Evolutionary conservation across 2,329 filamentous ascomycete species (phyloP).

Genomic region (Elsinoe arachidis): DNA sequence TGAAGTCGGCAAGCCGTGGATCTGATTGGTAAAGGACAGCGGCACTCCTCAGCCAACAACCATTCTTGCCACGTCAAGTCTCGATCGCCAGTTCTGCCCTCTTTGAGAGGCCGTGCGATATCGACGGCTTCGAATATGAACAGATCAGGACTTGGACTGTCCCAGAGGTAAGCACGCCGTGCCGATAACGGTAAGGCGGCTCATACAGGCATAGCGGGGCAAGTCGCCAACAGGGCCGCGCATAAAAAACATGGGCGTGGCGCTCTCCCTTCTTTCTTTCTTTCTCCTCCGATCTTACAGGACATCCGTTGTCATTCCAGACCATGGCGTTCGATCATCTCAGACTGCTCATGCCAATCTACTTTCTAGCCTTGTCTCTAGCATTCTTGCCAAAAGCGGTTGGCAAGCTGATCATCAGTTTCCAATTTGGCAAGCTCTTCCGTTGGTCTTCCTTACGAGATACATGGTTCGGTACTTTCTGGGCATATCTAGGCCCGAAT

Average conservation of each 20-base stretch:
- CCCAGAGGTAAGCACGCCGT: background rate
- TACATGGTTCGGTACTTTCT: conserved; percentile 55
- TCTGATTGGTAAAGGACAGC: too few relatives aligned
- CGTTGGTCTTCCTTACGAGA: conserved; percentile 28
- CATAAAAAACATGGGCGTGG: background rate
- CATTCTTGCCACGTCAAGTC: too few relatives aligned
- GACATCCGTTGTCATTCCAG: background rate
- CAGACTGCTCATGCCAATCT: conserved; percentile 26
- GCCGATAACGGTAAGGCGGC: background rate
- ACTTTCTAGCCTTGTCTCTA: conserved; percentile 44
- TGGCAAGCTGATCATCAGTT: conserved; percentile 27
- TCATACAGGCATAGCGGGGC: background rate
- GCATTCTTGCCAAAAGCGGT: conserved; percentile 47
- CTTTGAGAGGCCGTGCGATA: too few relatives aligned
- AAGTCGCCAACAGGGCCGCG: background rate
- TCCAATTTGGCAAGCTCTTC: conserved; percentile 22
- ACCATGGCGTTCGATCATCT: conserved; percentile 14
- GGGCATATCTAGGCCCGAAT: conserved; percentile 46
- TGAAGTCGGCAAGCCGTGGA: too few relatives aligned
- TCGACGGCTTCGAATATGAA: too few relatives aligned
- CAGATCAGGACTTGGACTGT: background rate
- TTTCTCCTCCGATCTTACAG: background rate
- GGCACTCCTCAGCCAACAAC: too few relatives aligned
- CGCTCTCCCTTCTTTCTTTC: background rate
- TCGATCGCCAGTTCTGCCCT: too few relatives aligned